Percentiles rank a stretch among this genome's conserved stretches.
Evolutionary conservation across 371 early-diverging fungal genomes (phyloP).

Genomic region (Cokeromyces recurvatus): DNA sequence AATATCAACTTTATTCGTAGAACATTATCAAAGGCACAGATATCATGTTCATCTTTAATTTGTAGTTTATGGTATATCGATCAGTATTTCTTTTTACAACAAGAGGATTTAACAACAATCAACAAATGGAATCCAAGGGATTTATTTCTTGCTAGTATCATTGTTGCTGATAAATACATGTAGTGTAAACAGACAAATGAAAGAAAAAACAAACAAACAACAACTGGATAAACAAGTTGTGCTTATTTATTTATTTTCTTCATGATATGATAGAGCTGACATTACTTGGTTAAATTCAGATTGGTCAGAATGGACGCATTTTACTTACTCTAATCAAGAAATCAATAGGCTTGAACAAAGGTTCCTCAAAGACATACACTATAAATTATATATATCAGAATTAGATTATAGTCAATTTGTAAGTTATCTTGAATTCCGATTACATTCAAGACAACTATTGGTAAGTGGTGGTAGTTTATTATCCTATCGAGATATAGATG

Average conservation of each 20-base stretch:
- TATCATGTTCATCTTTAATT: conserved; percentile 50
- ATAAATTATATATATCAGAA: conserved; percentile 37
- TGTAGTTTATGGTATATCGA: conserved; percentile 53
- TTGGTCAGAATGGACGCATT: conserved; percentile 54
- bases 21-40: conserved; percentile 46
- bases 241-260: too few species aligned
- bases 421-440: conserved; percentile 39
- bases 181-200: conserved; percentile 10
- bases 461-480: conserved; percentile 24
- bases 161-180: conserved; percentile 39
- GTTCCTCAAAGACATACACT: conserved; percentile 41
- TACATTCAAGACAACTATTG: conserved; percentile 36
- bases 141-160: conserved; percentile 33
- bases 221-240: too few species aligned
- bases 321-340: conserved; percentile 37
- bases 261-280: conserved; percentile 36
- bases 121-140: conserved; percentile 32
- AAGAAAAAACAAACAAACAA: too few species aligned
- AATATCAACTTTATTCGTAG: conserved; percentile 49
- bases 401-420: conserved; percentile 44
- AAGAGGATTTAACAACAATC: too few species aligned
- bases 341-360: conserved; percentile 48
- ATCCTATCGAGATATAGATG: conserved; percentile 47
- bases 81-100: conserved; percentile 21
- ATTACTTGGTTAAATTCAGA: conserved; percentile 56